Conservation (phyloP, 306 rosid genomes). For the Arachis hypogaea region DNA sequence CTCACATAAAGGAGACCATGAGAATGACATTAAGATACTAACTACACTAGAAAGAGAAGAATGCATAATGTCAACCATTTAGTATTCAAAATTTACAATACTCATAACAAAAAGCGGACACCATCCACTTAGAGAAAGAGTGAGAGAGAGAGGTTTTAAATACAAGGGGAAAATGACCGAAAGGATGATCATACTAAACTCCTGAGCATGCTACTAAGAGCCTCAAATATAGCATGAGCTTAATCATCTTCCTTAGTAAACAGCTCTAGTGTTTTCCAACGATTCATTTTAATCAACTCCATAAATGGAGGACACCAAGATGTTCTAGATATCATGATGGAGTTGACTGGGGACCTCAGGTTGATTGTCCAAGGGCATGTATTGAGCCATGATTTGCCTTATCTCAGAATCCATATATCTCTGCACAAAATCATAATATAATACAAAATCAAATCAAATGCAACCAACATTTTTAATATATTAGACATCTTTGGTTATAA, state of each 20-base stretch:
- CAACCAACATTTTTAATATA: neutral
- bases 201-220: conserved; percentile 5
- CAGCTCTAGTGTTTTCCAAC: conserved; percentile 10
- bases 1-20: too few relatives aligned
- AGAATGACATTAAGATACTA: too few relatives aligned
- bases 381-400: conserved; percentile 91
- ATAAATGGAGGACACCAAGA: neutral
- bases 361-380: conserved; percentile 95
- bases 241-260: neutral
- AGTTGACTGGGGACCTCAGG: conserved; percentile 58
- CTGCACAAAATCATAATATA: conserved; percentile 52
- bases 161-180: neutral
- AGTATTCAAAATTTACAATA: conserved; percentile 34
- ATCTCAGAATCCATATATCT: conserved; percentile 92
- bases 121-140: neutral
- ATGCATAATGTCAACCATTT: conserved; percentile 11
- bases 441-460: neutral
- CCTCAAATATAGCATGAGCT: neutral
- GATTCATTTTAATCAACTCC: conserved; percentile 5
- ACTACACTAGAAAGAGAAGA: neutral
- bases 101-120: conserved; percentile 25
- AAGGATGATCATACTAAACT: neutral
- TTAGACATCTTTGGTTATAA: neutral
- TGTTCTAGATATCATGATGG: conserved; percentile 47
- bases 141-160: neutral